Evolutionary conservation across 73 alveolate species (phyloP), one percentile per base, ranked within the genome.

Genomic region (Paramecium octaurelia): DNA sequence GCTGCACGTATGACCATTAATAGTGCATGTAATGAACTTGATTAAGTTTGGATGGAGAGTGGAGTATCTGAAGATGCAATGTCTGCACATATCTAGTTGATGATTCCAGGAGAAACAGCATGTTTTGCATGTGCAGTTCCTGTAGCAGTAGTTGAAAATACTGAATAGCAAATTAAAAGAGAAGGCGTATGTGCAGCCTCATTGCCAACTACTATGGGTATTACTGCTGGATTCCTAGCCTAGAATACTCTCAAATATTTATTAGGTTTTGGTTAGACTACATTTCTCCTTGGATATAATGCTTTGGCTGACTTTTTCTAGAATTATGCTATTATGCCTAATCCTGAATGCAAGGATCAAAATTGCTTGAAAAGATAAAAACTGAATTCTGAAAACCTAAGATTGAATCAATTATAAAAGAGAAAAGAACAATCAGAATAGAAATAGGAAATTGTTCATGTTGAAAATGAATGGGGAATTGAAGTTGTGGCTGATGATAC

Each of bases 101-200:
- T 96, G 58, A 93, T 97, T 77, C 99, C 99, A 8, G 99, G 99
- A 16, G 99, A 97, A 93, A 93, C 97, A 10, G 99, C 99, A 11
- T 98, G 99, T 88, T 98, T 98, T 85, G 99, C 99, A 38, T 98
- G 99, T 94, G 99, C 99, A 4, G 99, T 99, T 4, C 99, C 99
- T 11, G 93, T 97, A 12, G 99, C 98, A 2, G 99, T 98, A 3
- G 99, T 92, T 54, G 99, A 96, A 42, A 99, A 99, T 50, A 98
- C 96, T 87, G 99, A 98, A 94, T 93, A 97, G 54, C 92, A 95
- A 85, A 98, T 98, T 83, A 96, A 98, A 93, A 94, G 99, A 93
- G 99, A 98, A 96, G 99, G 99, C 9, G 99, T 98, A 3, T 98
- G 99, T 73, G 99, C 99, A 20, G 99, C 99, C n/a, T 93, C 98